Evolutionary conservation across 2,329 filamentous ascomycete genomes (phyloP), one percentile per base, ranked within the genome.

Genomic region (Nemania abortiva): DNA sequence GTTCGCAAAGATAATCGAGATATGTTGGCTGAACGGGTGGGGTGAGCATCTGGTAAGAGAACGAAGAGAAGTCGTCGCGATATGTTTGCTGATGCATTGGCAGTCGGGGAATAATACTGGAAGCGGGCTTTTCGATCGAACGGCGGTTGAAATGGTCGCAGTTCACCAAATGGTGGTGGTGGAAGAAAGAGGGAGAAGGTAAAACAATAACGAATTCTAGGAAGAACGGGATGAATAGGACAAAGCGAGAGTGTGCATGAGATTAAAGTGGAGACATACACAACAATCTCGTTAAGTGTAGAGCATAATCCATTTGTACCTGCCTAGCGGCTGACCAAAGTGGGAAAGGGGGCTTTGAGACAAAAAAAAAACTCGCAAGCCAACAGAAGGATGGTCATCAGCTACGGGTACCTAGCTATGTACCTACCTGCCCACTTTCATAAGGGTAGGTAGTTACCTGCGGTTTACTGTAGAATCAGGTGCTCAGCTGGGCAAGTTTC

Each of bases 31-130:
- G 82, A 79, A 82, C 81, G 81, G 82, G 84, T 74, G 83, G 82
- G 77, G 83, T 78, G 80, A 84, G 86, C 87, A 89, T 89, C 85
- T 88, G 86, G 84, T 86, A 85, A 77, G 85, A 84, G 75, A 83
- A 84, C 74, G 84, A 81, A 74, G 79, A 80, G 71, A 76, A 78
- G 70, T 79, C 75, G 79, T 82, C 77, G 75, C 75, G 77, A 72
- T 81, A 79, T 77, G 81, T 81, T 82, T 84, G 82, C 82, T 82
- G 85, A 87, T 87, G 86, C 87, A 89, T 89, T 89, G 79, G 84
- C 79, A 75, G 69, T 62, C 62, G 66, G 65, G 31, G 27, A 52
- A 57, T 1, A 24, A 66, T 70, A 65, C 59, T 59, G 52, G 59
- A 20, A 24, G 55, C 39, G 29, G 50, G 24, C 50, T 69, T 71